Percentiles rank a stretch among this genome's conserved stretches.
Conservation (phyloP, 495 filamentous ascomycete species). For the Penicillium paxilli region DNA sequence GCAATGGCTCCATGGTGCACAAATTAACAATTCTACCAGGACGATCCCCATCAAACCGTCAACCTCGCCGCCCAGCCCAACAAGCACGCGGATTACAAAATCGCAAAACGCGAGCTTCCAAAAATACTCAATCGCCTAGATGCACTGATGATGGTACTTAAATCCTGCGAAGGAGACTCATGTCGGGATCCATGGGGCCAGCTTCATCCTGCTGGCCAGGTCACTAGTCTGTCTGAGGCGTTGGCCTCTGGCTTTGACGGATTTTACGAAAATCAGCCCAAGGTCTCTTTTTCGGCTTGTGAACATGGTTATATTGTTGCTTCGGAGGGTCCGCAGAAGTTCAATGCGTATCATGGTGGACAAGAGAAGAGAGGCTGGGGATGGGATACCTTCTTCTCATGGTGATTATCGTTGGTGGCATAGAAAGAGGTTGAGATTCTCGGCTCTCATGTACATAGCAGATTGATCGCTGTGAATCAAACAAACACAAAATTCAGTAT, state of each 20-base stretch:
- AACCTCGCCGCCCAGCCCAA: constrained; percentile 42
- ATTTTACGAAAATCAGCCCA: constrained; percentile 56
- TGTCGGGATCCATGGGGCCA: constrained; percentile 56
- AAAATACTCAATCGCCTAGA: constrained; percentile 53
- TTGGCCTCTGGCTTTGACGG: constrained; percentile 51
- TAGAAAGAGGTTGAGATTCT: not conserved
- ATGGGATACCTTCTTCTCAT: constrained; percentile 13
- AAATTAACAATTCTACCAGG: constrained; percentile 20
- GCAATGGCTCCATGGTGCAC: not conserved
- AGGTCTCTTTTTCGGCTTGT: constrained; percentile 57
- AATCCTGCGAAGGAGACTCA: constrained; percentile 54
- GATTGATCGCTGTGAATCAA: too few species aligned
- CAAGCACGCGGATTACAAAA: constrained; percentile 18
- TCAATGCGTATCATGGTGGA: constrained; percentile 21
- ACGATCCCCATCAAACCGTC: constrained; percentile 56
- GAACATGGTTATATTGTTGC: constrained; percentile 60
- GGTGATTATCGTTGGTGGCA: constrained; percentile 1
- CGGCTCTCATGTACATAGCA: not conserved
- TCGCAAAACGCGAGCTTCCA: constrained; percentile 26
- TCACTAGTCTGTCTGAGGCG: constrained; percentile 33
- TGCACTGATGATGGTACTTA: constrained; percentile 59
- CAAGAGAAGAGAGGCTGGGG: constrained; percentile 13
- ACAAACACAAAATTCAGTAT: too few species aligned
- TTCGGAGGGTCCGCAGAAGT: constrained; percentile 57
- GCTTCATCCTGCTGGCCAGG: constrained; percentile 53